A percentile compares a stretch with the other conserved stretches of the same genome.
phyloP scores from a whole-genome alignment of 2,329 filamentous ascomycete species.

The Leptoxyphium fumago region DNA sequence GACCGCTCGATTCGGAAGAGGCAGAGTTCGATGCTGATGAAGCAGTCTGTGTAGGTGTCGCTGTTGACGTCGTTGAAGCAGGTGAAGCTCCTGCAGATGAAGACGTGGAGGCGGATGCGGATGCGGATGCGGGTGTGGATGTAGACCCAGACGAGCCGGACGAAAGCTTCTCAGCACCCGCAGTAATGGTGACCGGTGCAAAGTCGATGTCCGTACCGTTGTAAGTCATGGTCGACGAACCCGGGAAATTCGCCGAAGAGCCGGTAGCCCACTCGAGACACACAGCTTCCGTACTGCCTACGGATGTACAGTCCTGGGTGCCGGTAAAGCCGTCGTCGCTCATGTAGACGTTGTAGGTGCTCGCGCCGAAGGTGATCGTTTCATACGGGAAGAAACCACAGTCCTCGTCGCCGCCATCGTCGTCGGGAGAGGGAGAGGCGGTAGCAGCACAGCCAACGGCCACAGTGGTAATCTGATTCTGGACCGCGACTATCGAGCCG shows the following conservation, averaged over 20 bases:
- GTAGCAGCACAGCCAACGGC: constrained; percentile 5
- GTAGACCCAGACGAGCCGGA: not conserved
- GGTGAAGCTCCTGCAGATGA: not conserved
- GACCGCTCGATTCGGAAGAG: too few relatives aligned
- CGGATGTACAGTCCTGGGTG: constrained; percentile 7
- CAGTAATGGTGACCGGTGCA: not conserved
- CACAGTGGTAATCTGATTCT: constrained; percentile 6
- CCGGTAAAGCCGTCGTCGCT: constrained; percentile 5
- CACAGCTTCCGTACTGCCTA: constrained; percentile 1
- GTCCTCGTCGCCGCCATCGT: constrained; percentile 3
- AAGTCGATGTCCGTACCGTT: not conserved
- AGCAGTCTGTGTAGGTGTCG: too few relatives aligned
- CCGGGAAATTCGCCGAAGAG: constrained; percentile 8
- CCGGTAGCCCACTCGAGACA: constrained; percentile 8
- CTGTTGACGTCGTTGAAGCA: not conserved
- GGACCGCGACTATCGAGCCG: constrained; percentile 7
- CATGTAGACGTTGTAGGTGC: constrained; percentile 10
- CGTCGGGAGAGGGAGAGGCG: not conserved
- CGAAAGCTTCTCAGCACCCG: not conserved
- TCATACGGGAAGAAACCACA: constrained; percentile 11
- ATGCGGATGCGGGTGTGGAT: not conserved
- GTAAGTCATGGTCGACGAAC: constrained; percentile 5
- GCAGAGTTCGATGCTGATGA: too few relatives aligned
- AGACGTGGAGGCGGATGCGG: not conserved
- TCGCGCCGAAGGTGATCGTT: constrained; percentile 8